A percentile compares a stretch with the other conserved stretches of the same genome.
Conservation (phyloP, 2,329 filamentous ascomycete species). For the Xylaria hypoxylon region DNA sequence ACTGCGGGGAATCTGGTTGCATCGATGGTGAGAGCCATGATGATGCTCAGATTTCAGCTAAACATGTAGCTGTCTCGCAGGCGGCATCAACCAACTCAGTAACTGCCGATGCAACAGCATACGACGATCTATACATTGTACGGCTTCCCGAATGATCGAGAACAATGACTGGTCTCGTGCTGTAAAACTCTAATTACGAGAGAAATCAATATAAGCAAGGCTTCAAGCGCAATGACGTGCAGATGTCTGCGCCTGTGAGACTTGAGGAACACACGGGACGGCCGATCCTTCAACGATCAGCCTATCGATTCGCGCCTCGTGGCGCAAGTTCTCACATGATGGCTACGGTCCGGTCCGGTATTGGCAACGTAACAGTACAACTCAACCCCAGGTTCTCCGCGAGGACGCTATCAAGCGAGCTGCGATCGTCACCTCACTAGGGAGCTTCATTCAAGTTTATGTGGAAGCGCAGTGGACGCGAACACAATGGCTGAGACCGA, state of each 20-base stretch:
- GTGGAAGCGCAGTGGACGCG: not conserved
- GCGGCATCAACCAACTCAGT: not conserved
- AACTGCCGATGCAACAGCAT: not conserved
- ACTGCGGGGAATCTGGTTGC: slow-evolving; percentile 17
- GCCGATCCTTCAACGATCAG: slow-evolving; percentile 20
- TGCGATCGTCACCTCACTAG: slow-evolving; percentile 4
- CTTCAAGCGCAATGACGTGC: slow-evolving; percentile 36
- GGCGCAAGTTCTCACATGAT: slow-evolving; percentile 33
- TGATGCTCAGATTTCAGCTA: slow-evolving; percentile 19
- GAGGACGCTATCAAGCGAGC: not conserved
- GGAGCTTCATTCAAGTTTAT: not conserved
- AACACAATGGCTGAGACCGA: slow-evolving; percentile 1
- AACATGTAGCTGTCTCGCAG: slow-evolving; percentile 5
- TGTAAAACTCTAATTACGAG: slow-evolving; percentile 13
- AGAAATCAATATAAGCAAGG: slow-evolving; percentile 18
- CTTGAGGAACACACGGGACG: slow-evolving; percentile 27
- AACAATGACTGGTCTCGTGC: not conserved
- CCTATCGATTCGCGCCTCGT: slow-evolving; percentile 37
- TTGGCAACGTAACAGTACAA: slow-evolving; percentile 19
- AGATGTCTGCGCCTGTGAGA: slow-evolving; percentile 37
- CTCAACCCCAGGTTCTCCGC: slow-evolving; percentile 17
- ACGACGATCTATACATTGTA: not conserved
- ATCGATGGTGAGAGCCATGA: not conserved
- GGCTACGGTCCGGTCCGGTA: not conserved
- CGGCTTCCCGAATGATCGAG: not conserved